These are phyloP conservation scores for Piper betle DNA, from an alignment of 164 flowering plant genomes.

Conservation along the genomic window DNA sequence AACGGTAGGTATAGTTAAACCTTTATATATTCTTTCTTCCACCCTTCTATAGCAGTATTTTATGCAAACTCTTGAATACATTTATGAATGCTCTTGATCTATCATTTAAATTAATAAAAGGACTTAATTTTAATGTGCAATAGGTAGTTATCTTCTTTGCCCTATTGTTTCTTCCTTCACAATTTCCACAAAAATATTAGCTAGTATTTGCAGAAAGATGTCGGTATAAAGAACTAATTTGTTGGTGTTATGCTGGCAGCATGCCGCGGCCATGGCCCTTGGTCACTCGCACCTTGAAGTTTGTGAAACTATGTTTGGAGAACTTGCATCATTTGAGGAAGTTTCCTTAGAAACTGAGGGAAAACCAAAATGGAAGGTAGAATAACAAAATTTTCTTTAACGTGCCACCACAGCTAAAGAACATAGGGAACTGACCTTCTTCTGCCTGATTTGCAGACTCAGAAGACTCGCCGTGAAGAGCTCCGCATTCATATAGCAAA, in stretches of 20 bases:
- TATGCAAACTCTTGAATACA: no score
- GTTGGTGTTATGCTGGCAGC: conserved; percentile 25
- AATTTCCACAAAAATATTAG: no score
- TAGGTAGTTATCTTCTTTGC: no score
- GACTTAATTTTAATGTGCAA: no score
- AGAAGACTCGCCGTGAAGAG: conserved; percentile 89
- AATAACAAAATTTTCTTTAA: neutral
- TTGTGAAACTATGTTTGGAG: conserved; percentile 84
- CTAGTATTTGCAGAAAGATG: no score
- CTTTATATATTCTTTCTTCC: neutral
- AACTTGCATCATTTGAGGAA: conserved; percentile 85
- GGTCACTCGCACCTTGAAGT: conserved; percentile 93
- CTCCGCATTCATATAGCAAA: conserved; percentile 86
- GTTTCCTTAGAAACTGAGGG: conserved; percentile 81
- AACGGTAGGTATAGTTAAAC: conserved; percentile 27
- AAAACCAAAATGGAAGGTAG: conserved; percentile 99
- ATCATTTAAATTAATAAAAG: no score
- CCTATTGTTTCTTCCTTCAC: no score
- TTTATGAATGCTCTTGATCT: no score
- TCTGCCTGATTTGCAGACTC: conserved; percentile 42
- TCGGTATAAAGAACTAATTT: no score
- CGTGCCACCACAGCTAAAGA: neutral
- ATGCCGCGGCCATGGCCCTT: conserved; percentile 95
- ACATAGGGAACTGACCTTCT: neutral
- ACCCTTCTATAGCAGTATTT: no score